Base-by-base conservation (phyloP, 768 basidiomycete species). In the Xerocomellus intermedius region DNA sequence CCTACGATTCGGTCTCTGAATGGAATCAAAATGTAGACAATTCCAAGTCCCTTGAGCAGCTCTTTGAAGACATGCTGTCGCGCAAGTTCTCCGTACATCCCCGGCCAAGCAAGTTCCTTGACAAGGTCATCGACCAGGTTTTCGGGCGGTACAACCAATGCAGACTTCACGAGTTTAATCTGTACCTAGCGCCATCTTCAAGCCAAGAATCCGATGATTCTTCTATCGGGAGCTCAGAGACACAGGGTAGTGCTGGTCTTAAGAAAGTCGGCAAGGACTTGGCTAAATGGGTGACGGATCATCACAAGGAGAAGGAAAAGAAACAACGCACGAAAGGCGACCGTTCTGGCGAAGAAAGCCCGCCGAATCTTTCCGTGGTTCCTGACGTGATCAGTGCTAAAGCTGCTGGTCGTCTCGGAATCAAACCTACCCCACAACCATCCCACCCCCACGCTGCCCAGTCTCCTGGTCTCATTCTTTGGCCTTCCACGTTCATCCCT, bases 401-500 rank as follows among this genome's bases (percentile, higher is more conserved):
- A 62, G 73, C 73, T 22, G 72, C 76, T 12, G 66, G 61, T 26
- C 71, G 69, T n/a, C 67, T 77, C 7, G 78, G 77, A 10, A 69
- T 73, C 51, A 56, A 61, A 9, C 36, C 61, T 9, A n/a, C 49
- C 7, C 53, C 50, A 53, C 64, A 42, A 12, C 59, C 61, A 24
- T 59, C 57, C 30, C 57, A 62, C 22, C 62, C 73, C n/a, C 57
- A 58, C 10, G 64, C 73, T 0, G 64, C 76, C 42, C 86, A 87
- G 64, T 83, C 84, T 2, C 78, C 84, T 7, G 88, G 89, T 1
- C 69, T 90, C 8, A 64, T 89, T 22, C 69, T 88, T 33, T 81
- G 74, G 77, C 83, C 81, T 8, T 71, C 76, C 24, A 82, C 79
- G 7, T 86, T 85, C 66, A 73, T 89, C 43, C 79, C 85, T 1